A percentile compares a stretch with the other conserved stretches of the same genome.
Conservation (phyloP, 495 filamentous ascomycete genomes). For the Podospora didyma region DNA sequence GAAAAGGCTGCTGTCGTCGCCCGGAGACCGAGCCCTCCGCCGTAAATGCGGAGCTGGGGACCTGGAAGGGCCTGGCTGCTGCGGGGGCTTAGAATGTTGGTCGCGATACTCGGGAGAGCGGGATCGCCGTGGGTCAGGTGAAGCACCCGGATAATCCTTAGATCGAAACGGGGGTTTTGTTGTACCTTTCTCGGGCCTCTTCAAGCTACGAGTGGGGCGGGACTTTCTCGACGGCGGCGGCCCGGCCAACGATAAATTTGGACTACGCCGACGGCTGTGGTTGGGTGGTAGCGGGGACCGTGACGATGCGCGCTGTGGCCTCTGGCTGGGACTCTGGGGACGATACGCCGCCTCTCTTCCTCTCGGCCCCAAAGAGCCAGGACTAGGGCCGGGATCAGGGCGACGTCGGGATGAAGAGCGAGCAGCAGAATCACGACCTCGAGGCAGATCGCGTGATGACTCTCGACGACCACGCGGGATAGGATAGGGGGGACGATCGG, state of each 20-base stretch:
- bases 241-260: constrained; percentile 23
- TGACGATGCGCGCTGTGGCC: constrained; percentile 19
- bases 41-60: constrained; percentile 25
- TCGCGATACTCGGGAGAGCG: constrained; percentile 29
- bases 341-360: constrained; percentile 13
- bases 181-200: constrained; percentile 23
- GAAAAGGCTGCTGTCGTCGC: not conserved
- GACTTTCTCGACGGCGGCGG: constrained; percentile 33
- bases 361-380: constrained; percentile 18
- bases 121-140: constrained; percentile 23
- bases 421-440: constrained; percentile 29
- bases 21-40: constrained; percentile 21
- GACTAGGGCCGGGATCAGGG: constrained; percentile 8
- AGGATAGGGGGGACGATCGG: constrained; percentile 22
- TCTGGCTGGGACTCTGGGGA: not conserved
- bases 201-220: constrained; percentile 29
- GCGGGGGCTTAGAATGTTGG: constrained; percentile 18
- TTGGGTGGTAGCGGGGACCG: constrained; percentile 27
- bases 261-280: constrained; percentile 37
- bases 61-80: constrained; percentile 26
- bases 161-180: constrained; percentile 18
- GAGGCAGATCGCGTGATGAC: constrained; percentile 29
- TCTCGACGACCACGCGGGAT: constrained; percentile 25
- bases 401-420: constrained; percentile 25
- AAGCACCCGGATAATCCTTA: constrained; percentile 19